A percentile compares a stretch with the other conserved stretches of the same genome.
Conservation (phyloP, 805 yeast species). For the Lipomyces chichibuensis region DNA sequence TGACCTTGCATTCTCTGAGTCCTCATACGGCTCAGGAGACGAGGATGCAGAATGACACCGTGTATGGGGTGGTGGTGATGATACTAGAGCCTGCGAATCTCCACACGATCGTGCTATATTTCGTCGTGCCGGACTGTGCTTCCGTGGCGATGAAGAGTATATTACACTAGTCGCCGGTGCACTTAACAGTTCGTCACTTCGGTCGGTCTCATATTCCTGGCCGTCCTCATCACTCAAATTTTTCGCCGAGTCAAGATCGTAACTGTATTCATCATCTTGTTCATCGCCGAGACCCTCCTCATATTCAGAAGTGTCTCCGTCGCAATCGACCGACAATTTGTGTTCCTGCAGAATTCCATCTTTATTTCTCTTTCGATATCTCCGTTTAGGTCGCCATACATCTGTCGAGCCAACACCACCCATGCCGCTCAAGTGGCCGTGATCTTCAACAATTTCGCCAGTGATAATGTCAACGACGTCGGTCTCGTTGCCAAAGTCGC, state of each 20-base stretch:
- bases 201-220: background rate
- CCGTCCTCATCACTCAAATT: background rate
- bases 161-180: background rate
- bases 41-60: background rate
- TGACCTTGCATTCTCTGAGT: background rate
- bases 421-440: constrained; percentile 59
- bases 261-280: constrained; percentile 2
- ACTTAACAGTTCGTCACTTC: background rate
- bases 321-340: constrained; percentile 3
- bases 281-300: background rate
- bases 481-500: constrained; percentile 44
- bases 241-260: too few relatives aligned
- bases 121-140: background rate
- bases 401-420: background rate
- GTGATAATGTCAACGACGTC: constrained; percentile 58
- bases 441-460: constrained; percentile 64
- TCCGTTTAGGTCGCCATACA: constrained; percentile 4
- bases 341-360: constrained; percentile 1
- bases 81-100: background rate
- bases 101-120: background rate
- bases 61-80: background rate
- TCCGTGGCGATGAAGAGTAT: background rate
- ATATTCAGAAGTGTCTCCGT: constrained; percentile 8
- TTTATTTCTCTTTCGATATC: constrained; percentile 4
- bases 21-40: background rate